These are phyloP conservation scores for Solanum medicagineum DNA, from an alignment of 257 asterid genomes.

Conservation along the genomic window DNA sequence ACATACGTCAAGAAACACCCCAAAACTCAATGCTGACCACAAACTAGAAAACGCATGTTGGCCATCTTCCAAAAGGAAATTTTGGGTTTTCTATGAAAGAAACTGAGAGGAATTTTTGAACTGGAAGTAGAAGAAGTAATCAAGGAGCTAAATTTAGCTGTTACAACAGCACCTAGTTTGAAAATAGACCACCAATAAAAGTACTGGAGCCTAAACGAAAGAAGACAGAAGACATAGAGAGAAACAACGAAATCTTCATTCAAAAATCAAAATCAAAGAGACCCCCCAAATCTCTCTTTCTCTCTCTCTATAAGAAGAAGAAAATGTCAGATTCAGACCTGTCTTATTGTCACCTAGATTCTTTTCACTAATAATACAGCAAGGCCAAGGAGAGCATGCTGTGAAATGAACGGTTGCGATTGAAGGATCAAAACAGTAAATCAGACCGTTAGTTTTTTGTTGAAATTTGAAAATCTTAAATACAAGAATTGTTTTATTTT, in stretches of 20 bases:
- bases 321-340: constrained; percentile 24
- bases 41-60: neutral
- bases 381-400: neutral
- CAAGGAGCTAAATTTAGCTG: neutral
- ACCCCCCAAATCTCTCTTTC: neutral
- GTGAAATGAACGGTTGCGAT: constrained; percentile 26
- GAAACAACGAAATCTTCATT: constrained; percentile 16
- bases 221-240: constrained; percentile 11
- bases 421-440: constrained; percentile 20
- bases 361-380: neutral
- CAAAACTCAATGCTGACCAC: neutral
- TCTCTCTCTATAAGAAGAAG: constrained; percentile 18
- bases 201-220: constrained; percentile 5
- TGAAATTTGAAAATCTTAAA: constrained; percentile 34
- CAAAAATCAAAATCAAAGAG: constrained; percentile 28
- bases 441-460: constrained; percentile 48
- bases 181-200: constrained; percentile 6
- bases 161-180: neutral
- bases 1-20: neutral
- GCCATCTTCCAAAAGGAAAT: neutral
- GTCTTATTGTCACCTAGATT: constrained; percentile 4
- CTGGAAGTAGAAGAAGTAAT: neutral
- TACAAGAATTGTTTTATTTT: neutral
- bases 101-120: neutral
- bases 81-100: neutral